Evolutionary conservation across 1,284 basidiomycete genomes (phyloP), one percentile per base, ranked within the genome.

Genomic region (Microbotryomycetes sp.): DNA sequence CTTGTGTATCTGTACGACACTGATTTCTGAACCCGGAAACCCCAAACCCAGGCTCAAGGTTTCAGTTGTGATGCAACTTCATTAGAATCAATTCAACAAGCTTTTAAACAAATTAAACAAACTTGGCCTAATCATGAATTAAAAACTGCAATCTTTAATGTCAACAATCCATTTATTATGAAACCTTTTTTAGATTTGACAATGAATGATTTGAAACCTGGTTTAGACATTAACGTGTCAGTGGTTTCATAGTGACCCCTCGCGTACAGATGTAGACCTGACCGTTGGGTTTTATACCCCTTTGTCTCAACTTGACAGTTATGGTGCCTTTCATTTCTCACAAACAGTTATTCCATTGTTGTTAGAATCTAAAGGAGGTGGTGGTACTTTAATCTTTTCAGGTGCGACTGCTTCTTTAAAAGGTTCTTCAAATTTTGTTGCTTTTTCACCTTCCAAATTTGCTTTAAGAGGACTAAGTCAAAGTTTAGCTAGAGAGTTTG

Each of bases 401-500:
- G 66, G 66, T 1, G 63, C 65, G 25, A 61, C 65, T 1, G 59
- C 52, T 1, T 31, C 56, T 3, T 16, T 60, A 28, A 65, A 65
- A 26, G 67, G 67, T 3, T 42, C 50, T 14, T 59, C 62, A 42
- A 54, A 60, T 29, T 64, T 68, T 22, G 64, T 62, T 4, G 62
- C 58, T 0, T 60, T 64, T 6, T 54, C 67, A 2, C 62, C 65
- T 22, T 45, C 56, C 49, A 68, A 68, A 32, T 66, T 64, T 32
- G 67, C 64, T 3, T 48, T 68, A 6, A 57, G 67, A 2, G 58
- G 56, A 0, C 26, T 68, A 23, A 52, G 65, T 2, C 67, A 68
- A 29, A 58, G 49, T 3, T 54, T 68, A 50, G 67, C 67, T 3
- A 66, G 76, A 14, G 78, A 79, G 66, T 79, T 78, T 59, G 75